Evolutionary conservation across 768 basidiomycete species (phyloP), one percentile per base, ranked within the genome.

Genomic region (Leccinum boreale): DNA sequence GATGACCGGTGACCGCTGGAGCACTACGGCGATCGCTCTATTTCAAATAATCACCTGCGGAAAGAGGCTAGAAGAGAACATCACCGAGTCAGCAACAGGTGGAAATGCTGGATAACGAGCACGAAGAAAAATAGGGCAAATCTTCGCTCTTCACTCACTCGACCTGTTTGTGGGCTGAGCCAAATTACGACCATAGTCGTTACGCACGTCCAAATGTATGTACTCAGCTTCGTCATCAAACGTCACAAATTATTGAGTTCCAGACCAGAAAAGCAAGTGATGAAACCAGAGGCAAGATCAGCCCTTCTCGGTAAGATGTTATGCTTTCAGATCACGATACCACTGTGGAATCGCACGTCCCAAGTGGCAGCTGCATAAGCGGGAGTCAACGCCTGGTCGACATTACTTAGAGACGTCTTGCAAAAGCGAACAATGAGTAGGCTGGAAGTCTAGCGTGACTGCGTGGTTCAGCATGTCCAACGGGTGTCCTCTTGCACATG

Each of bases 131-230:
- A 14, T 5, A 52, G 0, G 9, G 55, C 50, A 5, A 56, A 1
- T 12, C 3, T 46, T 33, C 52, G 45, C 29, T 56, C 60, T 12
- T 56, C 45, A 5, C 31, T n/a, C 33, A 55, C 6, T 15, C 19
- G 44, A 31, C n/a, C 3, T 42, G 39, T 19, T 42, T 42, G 39
- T 42, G 39, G 39, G n/a, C n/a, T 19, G n/a, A 42, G 39, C 39
- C 39, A 42, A 11, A 42, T 19, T 5, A 42, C 10, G n/a, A 46
- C 44, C 44, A 45, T n/a, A 19, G 2, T 45, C 14, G 21, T 9
- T n/a, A 56, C 50, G 50, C 31, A 50, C 50, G 31, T 48, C 70
- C 60, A 68, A 31, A 72, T 57, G 15, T 55, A 70, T 31, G 11
- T 12, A 31, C 1, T 54, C 29, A 26, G 62, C 53, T 50, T 67